These are phyloP conservation scores for Cyclostephanos tholiformis DNA, from an alignment of 108 stramenopile species.

Conservation along the genomic window DNA sequence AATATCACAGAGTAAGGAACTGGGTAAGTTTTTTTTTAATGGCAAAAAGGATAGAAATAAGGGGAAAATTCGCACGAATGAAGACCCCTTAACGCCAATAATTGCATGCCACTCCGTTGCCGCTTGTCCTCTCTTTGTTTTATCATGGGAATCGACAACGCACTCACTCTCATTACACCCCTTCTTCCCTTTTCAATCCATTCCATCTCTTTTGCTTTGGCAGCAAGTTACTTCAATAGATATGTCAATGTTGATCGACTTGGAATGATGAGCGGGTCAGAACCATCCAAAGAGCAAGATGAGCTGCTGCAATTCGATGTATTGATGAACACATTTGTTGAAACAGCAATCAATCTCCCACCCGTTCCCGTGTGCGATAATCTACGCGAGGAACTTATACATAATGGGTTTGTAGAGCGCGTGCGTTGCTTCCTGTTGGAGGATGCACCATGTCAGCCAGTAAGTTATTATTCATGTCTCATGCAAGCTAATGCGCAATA, in stretches of 20 bases:
- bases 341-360: constrained; percentile 76
- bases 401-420: constrained; percentile 68
- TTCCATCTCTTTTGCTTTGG: neutral
- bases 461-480: neutral
- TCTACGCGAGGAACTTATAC: constrained; percentile 61
- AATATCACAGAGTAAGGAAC: constrained; percentile 59
- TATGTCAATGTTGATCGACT: constrained; percentile 61
- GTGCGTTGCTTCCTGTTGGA: constrained; percentile 55
- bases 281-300: neutral
- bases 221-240: constrained; percentile 42
- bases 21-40: constrained; percentile 29
- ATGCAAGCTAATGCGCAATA: neutral
- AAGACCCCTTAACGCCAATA: neutral
- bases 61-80: neutral
- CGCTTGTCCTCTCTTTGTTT: neutral
- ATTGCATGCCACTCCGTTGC: neutral
- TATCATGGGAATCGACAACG: neutral
- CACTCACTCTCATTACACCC: neutral
- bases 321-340: constrained; percentile 52
- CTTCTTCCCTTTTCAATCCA: neutral
- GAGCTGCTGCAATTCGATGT: neutral
- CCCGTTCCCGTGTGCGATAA: constrained; percentile 77
- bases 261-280: constrained; percentile 17
- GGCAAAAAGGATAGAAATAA: no score
- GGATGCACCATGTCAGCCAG: constrained; percentile 60